Conservation (phyloP, 306 rosid genomes). For the Trifolium dubium region DNA sequence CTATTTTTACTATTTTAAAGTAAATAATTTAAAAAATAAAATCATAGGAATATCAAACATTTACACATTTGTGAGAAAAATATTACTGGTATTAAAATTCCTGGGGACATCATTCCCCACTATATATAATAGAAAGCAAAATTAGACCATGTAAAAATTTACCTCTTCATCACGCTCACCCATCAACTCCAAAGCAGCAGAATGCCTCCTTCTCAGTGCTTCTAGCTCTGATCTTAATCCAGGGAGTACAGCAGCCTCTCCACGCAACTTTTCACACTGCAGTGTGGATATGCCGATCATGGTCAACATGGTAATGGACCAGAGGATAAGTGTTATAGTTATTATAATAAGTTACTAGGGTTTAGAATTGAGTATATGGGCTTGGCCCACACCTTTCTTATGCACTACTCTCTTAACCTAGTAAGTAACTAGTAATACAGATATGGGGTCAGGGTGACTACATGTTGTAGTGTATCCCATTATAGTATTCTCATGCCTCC, state of each 20-base stretch:
- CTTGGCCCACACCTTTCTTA: neutral
- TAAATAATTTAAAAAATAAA: neutral
- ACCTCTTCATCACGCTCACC: slow-evolving; percentile 99
- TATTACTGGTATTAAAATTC: neutral
- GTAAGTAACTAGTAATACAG: neutral
- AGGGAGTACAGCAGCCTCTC: slow-evolving; percentile 79
- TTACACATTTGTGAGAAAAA: neutral
- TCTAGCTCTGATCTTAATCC: slow-evolving; percentile 94
- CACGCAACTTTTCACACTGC: slow-evolving; percentile 93
- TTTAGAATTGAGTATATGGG: neutral
- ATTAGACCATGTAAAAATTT: slow-evolving; percentile 35
- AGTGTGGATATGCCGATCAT: slow-evolving; percentile 30
- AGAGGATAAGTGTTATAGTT: neutral
- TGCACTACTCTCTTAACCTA: neutral
- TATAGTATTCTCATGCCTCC: neutral
- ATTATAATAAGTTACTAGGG: neutral
- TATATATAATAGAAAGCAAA: neutral
- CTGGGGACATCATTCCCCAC: neutral
- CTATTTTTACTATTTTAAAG: neutral
- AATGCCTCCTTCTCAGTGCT: slow-evolving; percentile 92
- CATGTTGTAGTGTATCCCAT: neutral
- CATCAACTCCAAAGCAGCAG: slow-evolving; percentile 98
- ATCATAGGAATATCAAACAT: neutral
- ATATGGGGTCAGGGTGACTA: slow-evolving; percentile 1
- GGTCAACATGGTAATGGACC: slow-evolving; percentile 33